Evolutionary conservation across 2,329 filamentous ascomycete genomes (phyloP).

Genomic region (Nigrospora oryzae): DNA sequence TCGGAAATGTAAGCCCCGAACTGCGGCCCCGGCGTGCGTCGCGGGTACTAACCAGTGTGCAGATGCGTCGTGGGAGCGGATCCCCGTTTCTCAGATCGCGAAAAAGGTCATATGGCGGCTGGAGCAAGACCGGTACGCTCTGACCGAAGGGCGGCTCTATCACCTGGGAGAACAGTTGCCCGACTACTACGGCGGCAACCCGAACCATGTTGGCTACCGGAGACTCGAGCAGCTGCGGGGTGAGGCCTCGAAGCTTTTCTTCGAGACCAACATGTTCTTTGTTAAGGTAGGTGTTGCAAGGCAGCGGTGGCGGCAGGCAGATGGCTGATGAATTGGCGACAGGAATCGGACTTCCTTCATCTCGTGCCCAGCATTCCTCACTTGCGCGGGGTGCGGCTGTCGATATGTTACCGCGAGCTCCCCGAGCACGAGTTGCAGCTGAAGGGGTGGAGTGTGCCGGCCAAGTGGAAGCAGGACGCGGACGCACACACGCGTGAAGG

Average conservation of each 20-base stretch:
- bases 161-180: conserved; percentile 45
- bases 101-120: conserved; percentile 53
- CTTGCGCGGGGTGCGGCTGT: conserved; percentile 44
- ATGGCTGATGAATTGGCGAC: conserved; percentile 12
- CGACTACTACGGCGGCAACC: conserved; percentile 40
- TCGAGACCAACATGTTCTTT: conserved; percentile 56
- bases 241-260: conserved; percentile 44
- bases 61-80: conserved; percentile 53
- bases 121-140: conserved; percentile 46
- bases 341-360: conserved; percentile 56
- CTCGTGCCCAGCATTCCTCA: conserved; percentile 50
- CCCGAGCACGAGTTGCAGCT: conserved; percentile 40
- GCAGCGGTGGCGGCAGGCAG: too few relatives aligned
- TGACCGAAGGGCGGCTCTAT: conserved; percentile 40
- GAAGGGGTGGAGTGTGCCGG: conserved; percentile 28
- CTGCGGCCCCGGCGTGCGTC: not conserved
- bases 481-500: conserved; percentile 40
- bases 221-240: conserved; percentile 36
- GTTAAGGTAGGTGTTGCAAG: conserved; percentile 42
- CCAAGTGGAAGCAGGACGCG: conserved; percentile 54
- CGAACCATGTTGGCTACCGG: conserved; percentile 31
- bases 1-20: conserved; percentile 44
- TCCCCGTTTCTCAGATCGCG: conserved; percentile 42
- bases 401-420: conserved; percentile 52
- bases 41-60: not conserved